phyloP scores from a whole-genome alignment of 768 basidiomycete species.

The Lactarius hatsudake region DNA sequence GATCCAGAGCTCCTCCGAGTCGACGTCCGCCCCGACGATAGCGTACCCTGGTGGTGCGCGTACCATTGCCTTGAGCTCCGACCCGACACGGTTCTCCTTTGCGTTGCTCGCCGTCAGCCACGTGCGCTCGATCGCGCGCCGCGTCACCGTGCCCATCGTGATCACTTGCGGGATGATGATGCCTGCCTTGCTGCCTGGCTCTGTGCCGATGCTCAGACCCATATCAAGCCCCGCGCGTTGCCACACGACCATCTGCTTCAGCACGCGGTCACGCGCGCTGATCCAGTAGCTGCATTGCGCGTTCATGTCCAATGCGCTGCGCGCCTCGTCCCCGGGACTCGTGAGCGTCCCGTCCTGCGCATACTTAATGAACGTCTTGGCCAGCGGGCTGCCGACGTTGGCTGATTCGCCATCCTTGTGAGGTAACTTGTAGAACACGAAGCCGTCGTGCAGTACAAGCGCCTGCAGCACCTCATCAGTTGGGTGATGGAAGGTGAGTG shows the following conservation, averaged over 20 bases:
- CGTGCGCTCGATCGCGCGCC: constrained; percentile 94
- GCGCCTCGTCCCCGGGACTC: constrained; percentile 77
- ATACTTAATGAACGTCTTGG: constrained; percentile 85
- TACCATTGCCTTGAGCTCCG: constrained; percentile 97
- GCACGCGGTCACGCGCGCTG: constrained; percentile 84
- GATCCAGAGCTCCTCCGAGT: constrained; percentile 99
- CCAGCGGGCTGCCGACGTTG: constrained; percentile 91
- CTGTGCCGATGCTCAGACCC: constrained; percentile 42
- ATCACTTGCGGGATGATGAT: constrained; percentile 95
- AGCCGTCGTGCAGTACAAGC: constrained; percentile 46
- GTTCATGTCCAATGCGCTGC: constrained; percentile 86
- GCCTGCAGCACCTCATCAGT: constrained; percentile 60
- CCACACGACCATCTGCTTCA: constrained; percentile 93
- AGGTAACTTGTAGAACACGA: constrained; percentile 85
- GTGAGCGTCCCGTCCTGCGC: constrained; percentile 84
- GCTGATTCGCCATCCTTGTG: constrained; percentile 94
- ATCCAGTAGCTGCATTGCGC: constrained; percentile 98
- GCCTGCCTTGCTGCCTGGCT: constrained; percentile 60
- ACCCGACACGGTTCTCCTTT: constrained; percentile 96
- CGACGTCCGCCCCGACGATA: constrained; percentile 97
- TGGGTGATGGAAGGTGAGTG: constrained; percentile 59
- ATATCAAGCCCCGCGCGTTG: constrained; percentile 51
- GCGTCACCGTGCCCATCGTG: constrained; percentile 98
- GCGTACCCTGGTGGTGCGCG: constrained; percentile 90
- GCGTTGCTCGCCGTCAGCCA: constrained; percentile 99